Evolutionary conservation across 192 early-diverging fungal genomes (phyloP), one percentile per base, ranked within the genome.

Genomic region (Linnemannia zychae): DNA sequence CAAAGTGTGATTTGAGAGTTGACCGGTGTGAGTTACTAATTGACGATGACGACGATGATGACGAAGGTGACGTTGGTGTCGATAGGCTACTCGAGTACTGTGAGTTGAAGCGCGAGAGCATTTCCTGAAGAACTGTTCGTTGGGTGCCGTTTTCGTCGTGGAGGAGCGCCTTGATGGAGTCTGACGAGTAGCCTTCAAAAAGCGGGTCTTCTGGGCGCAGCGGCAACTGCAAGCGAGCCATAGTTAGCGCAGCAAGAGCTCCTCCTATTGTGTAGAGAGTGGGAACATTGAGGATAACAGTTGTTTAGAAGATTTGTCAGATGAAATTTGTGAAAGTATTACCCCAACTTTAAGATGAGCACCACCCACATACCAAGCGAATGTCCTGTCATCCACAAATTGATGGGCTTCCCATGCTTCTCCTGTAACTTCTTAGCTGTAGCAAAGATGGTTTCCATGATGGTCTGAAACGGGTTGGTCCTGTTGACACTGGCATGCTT

Each of bases 331-430:
- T 9, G 2, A 11, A n/a, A 4, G 9, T 11, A 48, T 28, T 47
- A 17, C 4, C 28, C 40, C 13, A 28, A 6, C 7, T 40, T 76
- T 53, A 40, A 18, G 22, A 82, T 74, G 9, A 3, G 28, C 57
- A 31, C 28, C 15, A 28, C 28, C 28, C 28, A 81, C 50, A 70
- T 77, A 22, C 91, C 91, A 16, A 92, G 74, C 17, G 91, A 92
- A 75, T 92, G 91, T 13, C 91, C 91, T 6, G 91, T 88, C 12
- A 92, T 60, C 89, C 90, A 92, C 6, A 92, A 65, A 34, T 90
- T 88, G 20, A 91, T 74, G 15, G 84, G 86, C 16, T 75, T 72
- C n/a, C 60, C 68, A 7, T 70, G 79, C 31, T 81, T 76, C 20
- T 75, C 52, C 9, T 47, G 77, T 4, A 38, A 38, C 57, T 67